These are phyloP conservation scores for Thielaviopsis musarum DNA, from an alignment of 2,329 filamentous ascomycete species.

Conservation along the genomic window DNA sequence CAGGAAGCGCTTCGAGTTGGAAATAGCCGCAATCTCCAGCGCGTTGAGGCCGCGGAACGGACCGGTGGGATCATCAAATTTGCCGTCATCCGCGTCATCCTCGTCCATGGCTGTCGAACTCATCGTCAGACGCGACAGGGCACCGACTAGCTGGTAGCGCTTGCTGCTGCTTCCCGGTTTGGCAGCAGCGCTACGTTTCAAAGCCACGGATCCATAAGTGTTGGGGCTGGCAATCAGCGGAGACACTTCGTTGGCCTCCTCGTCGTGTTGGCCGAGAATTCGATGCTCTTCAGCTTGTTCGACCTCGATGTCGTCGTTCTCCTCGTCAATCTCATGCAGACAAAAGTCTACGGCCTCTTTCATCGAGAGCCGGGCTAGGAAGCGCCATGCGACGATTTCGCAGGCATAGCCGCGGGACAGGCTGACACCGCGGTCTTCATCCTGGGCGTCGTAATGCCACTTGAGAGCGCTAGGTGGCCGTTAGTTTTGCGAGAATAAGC, in stretches of 20 bases:
- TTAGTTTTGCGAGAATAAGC: background rate
- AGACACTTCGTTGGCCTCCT: conserved; percentile 31
- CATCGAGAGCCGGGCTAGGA: conserved; percentile 53
- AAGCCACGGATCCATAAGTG: conserved; percentile 13
- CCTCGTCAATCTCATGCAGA: conserved; percentile 49
- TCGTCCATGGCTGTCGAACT: conserved; percentile 23
- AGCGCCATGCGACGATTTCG: conserved; percentile 69
- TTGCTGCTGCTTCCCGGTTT: conserved; percentile 24
- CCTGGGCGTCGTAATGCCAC: conserved; percentile 51
- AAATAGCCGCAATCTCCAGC: conserved; percentile 70
- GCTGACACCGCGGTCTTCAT: conserved; percentile 47
- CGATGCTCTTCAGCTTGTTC: conserved; percentile 1
- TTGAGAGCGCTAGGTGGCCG: conserved; percentile 44
- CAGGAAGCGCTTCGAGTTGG: conserved; percentile 69
- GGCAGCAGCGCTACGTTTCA: conserved; percentile 15
- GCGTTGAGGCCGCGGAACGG: conserved; percentile 70
- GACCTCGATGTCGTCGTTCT: background rate
- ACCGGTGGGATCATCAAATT: conserved; percentile 45
- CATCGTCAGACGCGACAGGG: conserved; percentile 38
- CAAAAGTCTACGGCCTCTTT: conserved; percentile 59
- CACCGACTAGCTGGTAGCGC: conserved; percentile 33
- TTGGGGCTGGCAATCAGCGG: conserved; percentile 26
- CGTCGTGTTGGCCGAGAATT: conserved; percentile 17
- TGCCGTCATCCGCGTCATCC: conserved; percentile 23
- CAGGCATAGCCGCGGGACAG: conserved; percentile 56